Evolutionary conservation across 2,329 filamentous ascomycete genomes (phyloP), one percentile per base, ranked within the genome.

Genomic region (Capronia americana): DNA sequence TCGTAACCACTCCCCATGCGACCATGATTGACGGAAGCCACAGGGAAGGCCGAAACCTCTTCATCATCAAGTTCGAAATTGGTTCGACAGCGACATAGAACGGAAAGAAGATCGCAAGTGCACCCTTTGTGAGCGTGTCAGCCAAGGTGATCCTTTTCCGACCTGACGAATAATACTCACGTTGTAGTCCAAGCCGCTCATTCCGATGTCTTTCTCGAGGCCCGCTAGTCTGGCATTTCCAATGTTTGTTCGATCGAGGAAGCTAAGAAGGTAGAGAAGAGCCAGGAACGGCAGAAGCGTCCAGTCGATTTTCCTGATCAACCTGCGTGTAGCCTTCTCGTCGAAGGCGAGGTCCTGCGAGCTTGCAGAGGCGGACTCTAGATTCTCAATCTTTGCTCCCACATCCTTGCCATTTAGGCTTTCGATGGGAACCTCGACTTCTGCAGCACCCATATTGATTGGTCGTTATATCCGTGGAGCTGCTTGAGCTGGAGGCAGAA

Each of bases 181-280:
- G 66, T 79, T 80, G 72, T 82, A 84, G 64, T 82, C 75, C 67
- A 82, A 77, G 1, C 77, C 77, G 1, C 71, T 74, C 80, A 84
- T 80, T 38, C 76, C 66, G 44, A 83, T 74, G 53, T 81, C 77
- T 44, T 71, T 71, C 66, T 81, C 78, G 62, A 84, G 72, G 3
- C 80, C 80, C 54, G 79, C 76, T 4, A 83, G 73, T 4, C 80
- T 76, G 10, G 81, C 81, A 71, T 83, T 83, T 23, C 80, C 81
- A 57, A 83, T 83, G 67, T 80, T 80, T 63, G 78, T 77, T 32
- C 81, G 75, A 66, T 83, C 81, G 64, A 30, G 76, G 76, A 66
- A 92, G 78, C 11, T 82, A 70, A 93, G 88, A n/a, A 93, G 82
- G 75, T 93, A 94, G n/a, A 81, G 66, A 30, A 79, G 67, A 10